Conservation (phyloP, 164 flowering plant genomes). For the Protea cynaroides region DNA sequence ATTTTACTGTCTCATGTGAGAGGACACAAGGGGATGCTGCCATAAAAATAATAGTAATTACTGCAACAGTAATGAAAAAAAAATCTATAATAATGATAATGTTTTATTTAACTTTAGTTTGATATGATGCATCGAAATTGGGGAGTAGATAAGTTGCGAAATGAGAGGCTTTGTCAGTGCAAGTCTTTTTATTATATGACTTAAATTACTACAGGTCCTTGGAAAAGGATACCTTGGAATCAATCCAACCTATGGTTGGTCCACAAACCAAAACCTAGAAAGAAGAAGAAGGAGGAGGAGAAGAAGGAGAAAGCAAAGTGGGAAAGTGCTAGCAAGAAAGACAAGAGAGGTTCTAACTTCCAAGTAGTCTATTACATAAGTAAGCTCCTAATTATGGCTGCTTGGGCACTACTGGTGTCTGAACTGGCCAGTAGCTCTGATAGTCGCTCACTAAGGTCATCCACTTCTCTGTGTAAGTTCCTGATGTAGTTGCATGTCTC, state of each 20-base stretch:
- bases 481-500: slow-evolving; percentile 88
- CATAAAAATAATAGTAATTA: no score
- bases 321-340: background rate
- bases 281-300: no score
- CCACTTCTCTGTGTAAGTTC: slow-evolving; percentile 75
- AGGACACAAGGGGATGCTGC: no score
- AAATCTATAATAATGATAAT: background rate
- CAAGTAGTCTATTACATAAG: slow-evolving; percentile 40
- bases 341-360: background rate
- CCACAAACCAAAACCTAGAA: slow-evolving; percentile 14
- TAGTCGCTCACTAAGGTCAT: slow-evolving; percentile 70
- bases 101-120: background rate
- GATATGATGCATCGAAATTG: background rate
- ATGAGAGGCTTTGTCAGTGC: slow-evolving; percentile 8
- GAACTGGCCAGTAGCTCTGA: slow-evolving; percentile 57
- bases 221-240: slow-evolving; percentile 1
- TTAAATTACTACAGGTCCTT: slow-evolving; percentile 14
- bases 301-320: no score
- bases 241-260: slow-evolving; percentile 10
- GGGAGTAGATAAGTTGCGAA: background rate
- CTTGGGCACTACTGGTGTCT: slow-evolving; percentile 58
- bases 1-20: no score
- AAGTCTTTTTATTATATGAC: slow-evolving; percentile 20
- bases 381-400: slow-evolving; percentile 77
- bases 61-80: background rate